These are phyloP conservation scores for Cercophora newfieldiana DNA, from an alignment of 495 filamentous ascomycete species.

Conservation along the genomic window DNA sequence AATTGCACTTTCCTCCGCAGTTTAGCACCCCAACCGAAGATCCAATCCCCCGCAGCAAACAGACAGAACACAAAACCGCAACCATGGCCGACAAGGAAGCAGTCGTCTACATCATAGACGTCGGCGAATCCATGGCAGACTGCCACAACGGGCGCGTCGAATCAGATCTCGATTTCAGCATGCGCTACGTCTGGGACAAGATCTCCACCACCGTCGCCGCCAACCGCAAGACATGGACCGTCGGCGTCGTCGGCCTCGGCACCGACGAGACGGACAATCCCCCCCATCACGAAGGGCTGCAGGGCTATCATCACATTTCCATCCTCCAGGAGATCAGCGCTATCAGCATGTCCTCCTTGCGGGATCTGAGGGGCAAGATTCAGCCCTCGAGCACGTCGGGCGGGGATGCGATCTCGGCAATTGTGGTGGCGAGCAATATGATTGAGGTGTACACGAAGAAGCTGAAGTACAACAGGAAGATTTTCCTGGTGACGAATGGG, in stretches of 20 bases:
- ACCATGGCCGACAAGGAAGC: slow-evolving; percentile 92
- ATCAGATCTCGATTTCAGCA: slow-evolving; percentile 83
- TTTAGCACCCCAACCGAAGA: neutral
- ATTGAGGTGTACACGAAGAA: slow-evolving; percentile 80
- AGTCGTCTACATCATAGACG: slow-evolving; percentile 87
- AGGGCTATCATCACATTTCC: slow-evolving; percentile 75
- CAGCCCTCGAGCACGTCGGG: slow-evolving; percentile 56
- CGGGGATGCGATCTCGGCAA: slow-evolving; percentile 84
- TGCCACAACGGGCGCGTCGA: slow-evolving; percentile 69
- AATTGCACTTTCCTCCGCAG: neutral
- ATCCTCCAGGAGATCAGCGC: slow-evolving; percentile 70
- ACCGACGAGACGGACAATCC: slow-evolving; percentile 77
- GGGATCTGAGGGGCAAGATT: slow-evolving; percentile 60
- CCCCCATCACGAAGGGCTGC: slow-evolving; percentile 52
- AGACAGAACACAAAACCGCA: slow-evolving; percentile 11
- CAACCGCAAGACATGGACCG: slow-evolving; percentile 74
- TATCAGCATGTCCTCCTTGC: slow-evolving; percentile 70
- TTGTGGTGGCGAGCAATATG: slow-evolving; percentile 84
- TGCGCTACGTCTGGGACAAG: slow-evolving; percentile 96
- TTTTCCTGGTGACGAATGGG: slow-evolving; percentile 84
- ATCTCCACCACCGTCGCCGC: slow-evolving; percentile 82
- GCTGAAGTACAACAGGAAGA: slow-evolving; percentile 82
- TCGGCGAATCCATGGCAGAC: slow-evolving; percentile 80
- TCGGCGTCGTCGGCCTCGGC: slow-evolving; percentile 80
- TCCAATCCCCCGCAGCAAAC: neutral